Evolutionary conservation across 140 eudicot genomes (phyloP).

Genomic region (Anethum foeniculum): DNA sequence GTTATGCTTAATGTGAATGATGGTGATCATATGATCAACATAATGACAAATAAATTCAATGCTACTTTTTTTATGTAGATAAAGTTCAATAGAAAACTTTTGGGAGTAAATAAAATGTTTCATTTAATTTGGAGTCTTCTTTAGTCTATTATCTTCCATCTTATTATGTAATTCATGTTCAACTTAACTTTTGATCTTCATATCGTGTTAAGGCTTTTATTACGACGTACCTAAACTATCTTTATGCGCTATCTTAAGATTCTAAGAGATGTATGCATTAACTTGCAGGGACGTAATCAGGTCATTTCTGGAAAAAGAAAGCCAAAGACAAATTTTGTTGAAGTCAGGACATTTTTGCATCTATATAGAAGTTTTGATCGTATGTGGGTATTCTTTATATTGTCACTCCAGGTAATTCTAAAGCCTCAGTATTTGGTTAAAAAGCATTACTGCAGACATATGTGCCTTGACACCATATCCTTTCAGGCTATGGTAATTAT

Average conservation of each 20-base stretch:
- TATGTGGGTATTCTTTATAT: constrained; percentile 82
- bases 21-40: not conserved
- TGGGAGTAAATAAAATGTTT: not conserved
- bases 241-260: not conserved
- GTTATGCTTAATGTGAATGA: not conserved
- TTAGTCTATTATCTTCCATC: not conserved
- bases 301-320: constrained; percentile 48
- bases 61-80: not conserved
- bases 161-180: not conserved
- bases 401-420: constrained; percentile 70
- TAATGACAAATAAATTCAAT: not conserved
- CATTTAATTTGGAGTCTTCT: not conserved
- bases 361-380: constrained; percentile 90
- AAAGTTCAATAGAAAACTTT: not conserved
- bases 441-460: constrained; percentile 1
- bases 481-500: constrained; percentile 86
- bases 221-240: not conserved
- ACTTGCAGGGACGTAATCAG: constrained; percentile 40
- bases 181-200: not conserved
- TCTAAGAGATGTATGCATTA: constrained; percentile 9
- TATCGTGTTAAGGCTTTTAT: not conserved
- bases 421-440: constrained; percentile 1
- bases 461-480: not conserved
- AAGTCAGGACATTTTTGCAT: constrained; percentile 91
- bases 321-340: constrained; percentile 88